Base-by-base conservation (phyloP, 1,284 basidiomycete species). In the Ceratobasidium sp. region DNA sequence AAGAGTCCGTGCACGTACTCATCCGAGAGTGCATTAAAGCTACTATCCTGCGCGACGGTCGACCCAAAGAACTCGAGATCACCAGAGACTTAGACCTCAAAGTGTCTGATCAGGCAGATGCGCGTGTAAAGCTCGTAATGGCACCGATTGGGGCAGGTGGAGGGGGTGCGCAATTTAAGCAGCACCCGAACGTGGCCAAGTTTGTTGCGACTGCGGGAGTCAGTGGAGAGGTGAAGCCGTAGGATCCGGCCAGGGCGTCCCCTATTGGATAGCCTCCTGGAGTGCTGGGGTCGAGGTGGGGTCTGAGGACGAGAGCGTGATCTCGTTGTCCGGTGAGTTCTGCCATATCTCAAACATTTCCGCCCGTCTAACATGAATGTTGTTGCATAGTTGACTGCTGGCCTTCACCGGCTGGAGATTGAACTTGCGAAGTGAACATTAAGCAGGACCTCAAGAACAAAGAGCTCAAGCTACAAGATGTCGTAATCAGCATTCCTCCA, bases 391-490 rank as follows among this genome's bases (percentile, higher is more conserved):
- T 98, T 81, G 98, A 95, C 79, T 96, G 94, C 82, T 98, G 97
- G 97, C 96, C 96, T 3, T 92, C 94, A 32, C 91, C 93, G 1
- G 91, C 92, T 62, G 95, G 94, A 77, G 91, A 95, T 77, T 94
- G 95, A 30, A 91, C 90, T 0, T 94, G 91, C 77, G 95, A 98
- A 77, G 94, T 98, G 72, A 97, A 93, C 80, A 94, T 98, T 78
- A 97, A 98, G 82, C 98, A 98, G 81, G 96, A 98, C 81, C 91
- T 98, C 59, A 95, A 97, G 80, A 92, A 95, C 74, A 88, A 91
- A 76, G 88, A 87, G 73, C 82, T 97, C 71, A 87, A 88, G 0
- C 85, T 98, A 2, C 89, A 93, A 79, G 94, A 98, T 79, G 88
- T 97, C 41, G 87, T 91, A 77, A 94, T 98, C 76, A 91, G 92